Evolutionary conservation across 495 filamentous ascomycete species (phyloP).

Genomic region (Letharia lupina): DNA sequence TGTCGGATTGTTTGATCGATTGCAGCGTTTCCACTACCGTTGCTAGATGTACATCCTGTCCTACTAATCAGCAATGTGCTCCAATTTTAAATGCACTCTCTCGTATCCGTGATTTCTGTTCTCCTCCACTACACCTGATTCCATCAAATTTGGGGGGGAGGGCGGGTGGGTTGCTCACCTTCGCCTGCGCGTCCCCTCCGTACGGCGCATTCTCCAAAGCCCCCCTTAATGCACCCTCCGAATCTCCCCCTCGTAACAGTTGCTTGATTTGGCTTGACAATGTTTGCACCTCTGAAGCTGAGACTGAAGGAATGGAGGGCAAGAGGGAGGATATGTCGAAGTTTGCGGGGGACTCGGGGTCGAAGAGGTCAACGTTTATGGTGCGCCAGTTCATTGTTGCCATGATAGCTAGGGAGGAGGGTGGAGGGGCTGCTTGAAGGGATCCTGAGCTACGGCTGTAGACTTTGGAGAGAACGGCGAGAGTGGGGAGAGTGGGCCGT

Average conservation of each 20-base stretch:
- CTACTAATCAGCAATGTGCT: not conserved
- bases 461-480: not conserved
- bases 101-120: not conserved
- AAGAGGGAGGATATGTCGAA: slow-evolving; percentile 76
- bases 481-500: not conserved
- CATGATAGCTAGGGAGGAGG: slow-evolving; percentile 35
- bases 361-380: slow-evolving; percentile 84
- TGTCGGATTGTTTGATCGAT: slow-evolving; percentile 82
- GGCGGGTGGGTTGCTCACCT: slow-evolving; percentile 38
- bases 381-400: slow-evolving; percentile 71
- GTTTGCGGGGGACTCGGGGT: slow-evolving; percentile 79
- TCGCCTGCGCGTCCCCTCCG: slow-evolving; percentile 63
- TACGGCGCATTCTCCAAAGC: slow-evolving; percentile 70
- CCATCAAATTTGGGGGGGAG: not conserved
- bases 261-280: slow-evolving; percentile 73
- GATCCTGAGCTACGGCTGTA: not conserved
- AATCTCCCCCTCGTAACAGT: slow-evolving; percentile 73
- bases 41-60: slow-evolving; percentile 64
- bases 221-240: slow-evolving; percentile 71
- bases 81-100: not conserved
- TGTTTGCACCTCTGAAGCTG: slow-evolving; percentile 61
- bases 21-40: slow-evolving; percentile 82
- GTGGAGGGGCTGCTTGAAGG: not conserved
- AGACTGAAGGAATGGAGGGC: slow-evolving; percentile 57
- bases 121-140: not conserved